Conservation (phyloP, 163 green algal genomes). For the Chlamydomonas reinhardtii region DNA sequence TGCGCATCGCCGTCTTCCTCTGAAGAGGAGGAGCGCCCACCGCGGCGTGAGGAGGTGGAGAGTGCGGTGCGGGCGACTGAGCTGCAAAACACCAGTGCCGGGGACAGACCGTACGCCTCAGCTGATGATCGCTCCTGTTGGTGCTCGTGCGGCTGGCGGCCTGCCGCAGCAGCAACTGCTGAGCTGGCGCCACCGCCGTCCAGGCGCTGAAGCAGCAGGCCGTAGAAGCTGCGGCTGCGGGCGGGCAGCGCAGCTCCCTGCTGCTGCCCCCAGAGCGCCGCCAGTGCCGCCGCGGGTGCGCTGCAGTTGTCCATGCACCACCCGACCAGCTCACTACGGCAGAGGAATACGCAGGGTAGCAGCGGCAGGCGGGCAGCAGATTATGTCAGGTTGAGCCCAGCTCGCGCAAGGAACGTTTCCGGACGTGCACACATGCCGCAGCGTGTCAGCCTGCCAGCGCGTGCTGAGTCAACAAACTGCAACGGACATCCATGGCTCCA, state of each 20-base stretch:
- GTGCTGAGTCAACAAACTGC: too few relatives aligned
- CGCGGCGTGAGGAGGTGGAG: neutral
- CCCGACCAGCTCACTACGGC: slow-evolving; percentile 25
- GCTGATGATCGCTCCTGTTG: neutral
- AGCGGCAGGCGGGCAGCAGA: too few relatives aligned
- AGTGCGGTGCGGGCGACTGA: neutral
- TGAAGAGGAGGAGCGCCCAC: too few relatives aligned
- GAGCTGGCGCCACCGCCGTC: neutral
- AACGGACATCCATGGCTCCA: too few relatives aligned
- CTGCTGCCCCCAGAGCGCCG: slow-evolving; percentile 29
- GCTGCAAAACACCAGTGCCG: neutral
- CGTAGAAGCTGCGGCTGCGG: slow-evolving; percentile 28
- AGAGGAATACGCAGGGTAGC: too few relatives aligned
- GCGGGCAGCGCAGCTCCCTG: neutral
- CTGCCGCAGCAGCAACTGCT: neutral
- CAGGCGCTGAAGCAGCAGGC: slow-evolving; percentile 6
- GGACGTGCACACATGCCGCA: too few relatives aligned
- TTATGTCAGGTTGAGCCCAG: too few relatives aligned
- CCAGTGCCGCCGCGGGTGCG: slow-evolving; percentile 9
- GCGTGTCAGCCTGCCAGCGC: too few relatives aligned
- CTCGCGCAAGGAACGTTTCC: too few relatives aligned
- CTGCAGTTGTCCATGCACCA: slow-evolving; percentile 49
- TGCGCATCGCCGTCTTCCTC: too few relatives aligned
- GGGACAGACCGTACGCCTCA: neutral
- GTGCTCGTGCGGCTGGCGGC: neutral